These are phyloP conservation scores for Apiospora sp. DNA, from an alignment of 2,329 filamentous ascomycete genomes.

Conservation along the genomic window DNA sequence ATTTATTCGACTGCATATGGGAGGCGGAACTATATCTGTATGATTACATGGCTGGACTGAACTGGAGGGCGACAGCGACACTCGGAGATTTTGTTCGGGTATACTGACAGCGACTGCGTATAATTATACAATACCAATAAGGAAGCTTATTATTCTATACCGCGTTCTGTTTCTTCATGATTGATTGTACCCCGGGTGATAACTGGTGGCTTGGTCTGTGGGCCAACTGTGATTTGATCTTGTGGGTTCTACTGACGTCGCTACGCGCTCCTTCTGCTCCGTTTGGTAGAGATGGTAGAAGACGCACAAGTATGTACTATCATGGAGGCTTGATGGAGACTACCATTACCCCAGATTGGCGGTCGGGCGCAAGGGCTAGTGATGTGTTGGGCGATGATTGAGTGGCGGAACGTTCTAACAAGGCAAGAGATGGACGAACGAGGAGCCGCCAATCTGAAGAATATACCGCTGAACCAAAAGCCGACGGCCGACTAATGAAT, in stretches of 20 bases:
- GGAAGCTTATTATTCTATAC: not conserved
- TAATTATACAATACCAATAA: not conserved
- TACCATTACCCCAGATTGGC: not conserved
- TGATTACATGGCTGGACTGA: constrained; percentile 3
- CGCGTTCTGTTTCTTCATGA: not conserved
- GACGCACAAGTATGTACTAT: no score
- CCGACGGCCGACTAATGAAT: no score
- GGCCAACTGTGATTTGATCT: not conserved
- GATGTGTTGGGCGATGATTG: not conserved
- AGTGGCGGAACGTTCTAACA: no score
- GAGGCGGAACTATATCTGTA: not conserved
- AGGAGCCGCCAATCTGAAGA: no score
- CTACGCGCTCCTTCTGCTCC: no score
- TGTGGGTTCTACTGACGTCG: no score
- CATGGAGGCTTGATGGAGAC: no score
- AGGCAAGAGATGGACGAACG: not conserved
- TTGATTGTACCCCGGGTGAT: not conserved
- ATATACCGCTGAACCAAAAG: no score
- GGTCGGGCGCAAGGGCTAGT: not conserved
- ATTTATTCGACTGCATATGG: not conserved
- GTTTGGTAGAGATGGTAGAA: no score
- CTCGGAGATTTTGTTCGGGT: not conserved
- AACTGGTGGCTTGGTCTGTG: not conserved
- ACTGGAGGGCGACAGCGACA: not conserved
- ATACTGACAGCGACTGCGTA: not conserved